phyloP scores from a whole-genome alignment of 495 filamentous ascomycete species.

The Pyronema domesticum region DNA sequence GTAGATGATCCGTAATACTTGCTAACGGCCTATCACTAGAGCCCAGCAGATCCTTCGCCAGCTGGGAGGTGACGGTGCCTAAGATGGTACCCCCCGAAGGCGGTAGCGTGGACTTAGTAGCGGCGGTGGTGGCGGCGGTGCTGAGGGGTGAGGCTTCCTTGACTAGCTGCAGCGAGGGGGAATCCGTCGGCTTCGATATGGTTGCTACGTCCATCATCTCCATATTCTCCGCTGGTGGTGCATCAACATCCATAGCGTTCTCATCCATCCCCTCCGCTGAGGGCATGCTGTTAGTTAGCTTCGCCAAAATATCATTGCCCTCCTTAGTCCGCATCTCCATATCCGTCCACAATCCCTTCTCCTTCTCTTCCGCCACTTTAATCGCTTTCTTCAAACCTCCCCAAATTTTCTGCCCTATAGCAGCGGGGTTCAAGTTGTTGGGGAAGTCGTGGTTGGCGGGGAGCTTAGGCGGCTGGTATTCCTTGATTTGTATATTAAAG shows the following conservation, averaged over 20 bases:
- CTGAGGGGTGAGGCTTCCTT: conserved; percentile 43
- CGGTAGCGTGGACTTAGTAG: not conserved
- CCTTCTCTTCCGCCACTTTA: not conserved
- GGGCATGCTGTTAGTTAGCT: conserved; percentile 28
- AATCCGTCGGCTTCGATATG: conserved; percentile 25
- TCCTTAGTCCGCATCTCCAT: not conserved
- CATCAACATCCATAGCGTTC: conserved; percentile 33
- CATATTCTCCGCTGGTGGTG: not conserved
- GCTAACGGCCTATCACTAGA: not conserved
- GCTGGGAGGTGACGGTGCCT: conserved; percentile 39
- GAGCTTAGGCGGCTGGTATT: not conserved
- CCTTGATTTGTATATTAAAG: conserved; percentile 3
- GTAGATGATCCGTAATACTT: not conserved
- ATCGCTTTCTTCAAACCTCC: not conserved
- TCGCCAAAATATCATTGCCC: conserved; percentile 31
- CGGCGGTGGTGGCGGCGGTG: not conserved
- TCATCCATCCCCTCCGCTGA: too few relatives aligned
- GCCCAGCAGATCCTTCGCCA: not conserved
- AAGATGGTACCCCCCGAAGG: conserved; percentile 58
- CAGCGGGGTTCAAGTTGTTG: not conserved
- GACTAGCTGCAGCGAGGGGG: conserved; percentile 49
- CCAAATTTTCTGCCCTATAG: not conserved
- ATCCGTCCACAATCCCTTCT: not conserved
- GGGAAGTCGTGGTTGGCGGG: not conserved
- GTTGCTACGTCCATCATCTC: not conserved